phyloP scores from a whole-genome alignment of 2,329 filamentous ascomycete genomes.

The Penicillium fuscoglaucum region DNA sequence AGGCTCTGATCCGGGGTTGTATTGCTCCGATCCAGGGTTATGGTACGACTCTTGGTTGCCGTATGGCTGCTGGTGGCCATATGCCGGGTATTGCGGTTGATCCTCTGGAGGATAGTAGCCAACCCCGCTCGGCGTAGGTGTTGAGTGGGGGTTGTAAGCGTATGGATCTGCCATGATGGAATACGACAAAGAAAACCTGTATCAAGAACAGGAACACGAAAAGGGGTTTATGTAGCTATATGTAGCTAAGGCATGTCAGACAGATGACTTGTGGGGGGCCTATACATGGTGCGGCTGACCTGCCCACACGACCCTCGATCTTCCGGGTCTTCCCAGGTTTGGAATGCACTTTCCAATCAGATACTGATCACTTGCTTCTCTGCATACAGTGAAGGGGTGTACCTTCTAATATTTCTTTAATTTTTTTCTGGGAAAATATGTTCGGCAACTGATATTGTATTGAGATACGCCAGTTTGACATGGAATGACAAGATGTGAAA shows the following conservation, averaged over 20 bases:
- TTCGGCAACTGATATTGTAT: constrained; percentile 16
- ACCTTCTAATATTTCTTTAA: background rate
- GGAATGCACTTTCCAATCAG: constrained; percentile 21
- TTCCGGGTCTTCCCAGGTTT: constrained; percentile 2
- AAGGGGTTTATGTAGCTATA: constrained; percentile 1
- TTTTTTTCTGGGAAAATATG: background rate
- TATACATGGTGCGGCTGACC: constrained; percentile 29
- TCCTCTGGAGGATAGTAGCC: constrained; percentile 30
- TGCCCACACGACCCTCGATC: constrained; percentile 26
- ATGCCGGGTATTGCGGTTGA: constrained; percentile 20
- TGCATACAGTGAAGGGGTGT: constrained; percentile 4
- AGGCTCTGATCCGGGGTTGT: constrained; percentile 30
- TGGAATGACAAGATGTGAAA: constrained; percentile 12
- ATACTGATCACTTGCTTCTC: background rate
- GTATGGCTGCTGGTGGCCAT: constrained; percentile 30
- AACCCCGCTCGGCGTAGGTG: constrained; percentile 27
- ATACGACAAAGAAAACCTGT: constrained; percentile 14
- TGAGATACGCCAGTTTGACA: constrained; percentile 16
- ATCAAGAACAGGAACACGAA: background rate
- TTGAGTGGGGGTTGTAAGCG: constrained; percentile 35
- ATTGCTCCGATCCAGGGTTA: constrained; percentile 12
- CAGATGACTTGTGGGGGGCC: constrained; percentile 16
- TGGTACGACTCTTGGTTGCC: constrained; percentile 19
- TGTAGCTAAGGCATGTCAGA: background rate
- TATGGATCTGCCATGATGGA: constrained; percentile 54